Evolutionary conservation across 2,329 filamentous ascomycete genomes (phyloP), one percentile per base, ranked within the genome.

Genomic region (Raffaelea ambrosiae): DNA sequence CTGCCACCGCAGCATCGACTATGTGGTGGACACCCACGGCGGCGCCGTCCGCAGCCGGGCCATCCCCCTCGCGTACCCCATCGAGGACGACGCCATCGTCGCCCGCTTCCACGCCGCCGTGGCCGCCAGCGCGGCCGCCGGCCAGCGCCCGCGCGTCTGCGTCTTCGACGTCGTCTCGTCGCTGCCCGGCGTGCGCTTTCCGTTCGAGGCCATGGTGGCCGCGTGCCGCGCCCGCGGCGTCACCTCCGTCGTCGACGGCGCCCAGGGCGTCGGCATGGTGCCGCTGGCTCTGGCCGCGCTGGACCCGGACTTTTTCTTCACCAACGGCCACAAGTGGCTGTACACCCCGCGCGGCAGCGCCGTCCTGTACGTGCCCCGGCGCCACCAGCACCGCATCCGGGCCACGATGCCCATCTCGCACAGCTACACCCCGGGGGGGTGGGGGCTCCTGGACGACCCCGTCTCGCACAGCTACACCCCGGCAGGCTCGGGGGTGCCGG

Each of bases 241-340:
- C 3, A 60, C 91, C 47, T 89, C 84, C 56, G 69, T 88, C 19
- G 71, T 96, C 35, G 91, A 97, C 61, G 90, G 79, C 16, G 91
- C 91, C 0, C 91, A 97, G 64, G 84, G 84, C 1, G 68, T 95
- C 21, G 91, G 91, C 2, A 84, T 93, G 64, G 73, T 95, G 8
- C 71, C 76, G 1, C 63, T 96, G 8, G 78, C 94, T 62, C 66
- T 96, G 14, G 54, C 61, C 0, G 63, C 66, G 4, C 67, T 89
- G 3, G 77, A 89, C 53, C 83, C 88, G 0, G 90, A 96, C 63
- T 96, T 95, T 67, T 87, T 94, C 59, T 76, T 91, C 14, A 84
- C 76, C 48, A 96, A 96, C 63, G 87, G 82, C 57, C 87, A 95
- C 69, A 95, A 95, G 70, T 97, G 91, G 91, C 79, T 96, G 8